phyloP scores from a whole-genome alignment of 1,139 yeast genomes.

The Debaryomycetaceae sp. region DNA sequence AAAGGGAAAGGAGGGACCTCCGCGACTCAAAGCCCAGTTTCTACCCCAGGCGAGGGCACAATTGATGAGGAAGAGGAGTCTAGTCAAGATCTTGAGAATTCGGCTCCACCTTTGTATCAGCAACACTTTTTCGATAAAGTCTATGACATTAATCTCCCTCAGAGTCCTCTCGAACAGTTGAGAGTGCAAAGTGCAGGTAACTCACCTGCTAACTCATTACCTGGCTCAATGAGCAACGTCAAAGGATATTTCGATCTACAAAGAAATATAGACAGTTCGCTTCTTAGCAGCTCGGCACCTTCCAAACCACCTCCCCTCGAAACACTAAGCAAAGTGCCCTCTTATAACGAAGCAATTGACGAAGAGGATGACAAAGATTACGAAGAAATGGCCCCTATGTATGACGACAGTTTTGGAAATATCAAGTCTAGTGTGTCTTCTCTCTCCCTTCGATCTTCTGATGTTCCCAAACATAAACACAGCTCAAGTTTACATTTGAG shows the following conservation, averaged over 20 bases:
- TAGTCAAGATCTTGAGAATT: constrained; percentile 19
- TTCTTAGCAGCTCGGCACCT: neutral
- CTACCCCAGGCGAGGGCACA: constrained; percentile 6
- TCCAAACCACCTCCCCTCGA: constrained; percentile 12
- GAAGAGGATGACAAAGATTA: constrained; percentile 23
- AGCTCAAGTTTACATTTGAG: neutral
- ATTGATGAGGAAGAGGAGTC: constrained; percentile 12
- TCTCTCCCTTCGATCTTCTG: neutral
- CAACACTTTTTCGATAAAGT: constrained; percentile 34
- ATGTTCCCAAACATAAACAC: neutral
- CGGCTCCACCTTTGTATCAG: constrained; percentile 44
- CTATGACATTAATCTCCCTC: constrained; percentile 34
- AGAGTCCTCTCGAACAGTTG: constrained; percentile 39
- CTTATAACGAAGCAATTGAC: constrained; percentile 35
- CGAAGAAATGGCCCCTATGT: constrained; percentile 30
- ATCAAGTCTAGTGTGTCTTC: neutral
- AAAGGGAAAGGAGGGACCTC: constrained; percentile 9
- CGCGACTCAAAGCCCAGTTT: constrained; percentile 13
- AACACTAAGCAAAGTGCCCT: constrained; percentile 28
- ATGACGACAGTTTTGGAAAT: constrained; percentile 14
- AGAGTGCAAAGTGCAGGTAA: constrained; percentile 15
- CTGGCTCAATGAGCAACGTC: constrained; percentile 16
- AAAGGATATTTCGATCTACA: constrained; percentile 30
- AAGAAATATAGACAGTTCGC: constrained; percentile 3
- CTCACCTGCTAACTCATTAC: constrained; percentile 10